Evolutionary conservation across 1,139 yeast species (phyloP), one percentile per base, ranked within the genome.

Genomic region (Candida neerlandica): DNA sequence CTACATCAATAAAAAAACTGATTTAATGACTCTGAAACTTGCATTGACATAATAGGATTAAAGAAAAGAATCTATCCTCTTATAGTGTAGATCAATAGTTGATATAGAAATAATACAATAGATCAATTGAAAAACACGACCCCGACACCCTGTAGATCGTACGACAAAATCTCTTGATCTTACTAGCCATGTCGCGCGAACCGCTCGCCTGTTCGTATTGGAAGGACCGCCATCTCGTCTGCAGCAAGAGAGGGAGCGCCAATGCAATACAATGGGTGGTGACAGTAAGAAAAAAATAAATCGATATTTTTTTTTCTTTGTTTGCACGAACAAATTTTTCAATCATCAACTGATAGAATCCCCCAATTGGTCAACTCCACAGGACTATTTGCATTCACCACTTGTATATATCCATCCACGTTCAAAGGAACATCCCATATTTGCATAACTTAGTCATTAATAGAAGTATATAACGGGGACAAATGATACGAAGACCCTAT

Each of bases 1-100:
- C 77, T 77, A 77, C 77, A 66, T 61, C 63, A 62, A 54, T 61
- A 65, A 73, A 52, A 51, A 81, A 67, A 84, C 89, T 84, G 89
- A 84, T 84, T 84, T 84, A 84, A 84, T 84, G 89, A 84, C 77
- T 84, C 89, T 84, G 89, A 84, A 48, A 48, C 47, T 46, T 50
- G 46, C 51, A 42, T 33, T 15, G 16, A 14, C 35, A 23, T 2
- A 18, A 21, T 26, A 21, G 10, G n/a, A n/a, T n/a, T n/a, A 15
- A 6, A 12, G 11, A 30, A 12, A 29, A n/a, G 15, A 40, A 30
- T 11, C 12, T 12, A 11, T 37, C 1, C 9, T 15, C 11, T 33
- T 14, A 5, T 2, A 14, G 16, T 30, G 18, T 33, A n/a, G 35
- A 12, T 14, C 11, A n/a, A n/a, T 33, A 33, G 35, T 14, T 30